These are phyloP conservation scores for Mrakia gelida DNA, from an alignment of 768 basidiomycete genomes.

Conservation along the genomic window DNA sequence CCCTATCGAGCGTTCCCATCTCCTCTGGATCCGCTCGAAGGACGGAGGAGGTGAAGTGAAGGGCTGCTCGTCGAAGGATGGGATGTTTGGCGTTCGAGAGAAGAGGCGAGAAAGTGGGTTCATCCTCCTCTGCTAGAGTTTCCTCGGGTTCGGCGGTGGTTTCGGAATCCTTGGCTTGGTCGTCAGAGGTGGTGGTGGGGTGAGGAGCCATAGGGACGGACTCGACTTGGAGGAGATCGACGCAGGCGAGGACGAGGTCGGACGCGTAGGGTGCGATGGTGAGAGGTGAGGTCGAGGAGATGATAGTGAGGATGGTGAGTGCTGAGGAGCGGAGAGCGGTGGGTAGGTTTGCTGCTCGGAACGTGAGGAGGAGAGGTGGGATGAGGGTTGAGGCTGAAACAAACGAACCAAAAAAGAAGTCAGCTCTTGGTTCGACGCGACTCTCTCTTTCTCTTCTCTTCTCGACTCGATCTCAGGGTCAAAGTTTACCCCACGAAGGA, in stretches of 20 bases:
- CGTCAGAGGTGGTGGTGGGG: background rate
- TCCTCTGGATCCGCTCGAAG: constrained; percentile 56
- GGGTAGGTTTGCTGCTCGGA: constrained; percentile 61
- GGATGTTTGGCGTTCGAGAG: constrained; percentile 65
- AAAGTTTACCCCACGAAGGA: no score
- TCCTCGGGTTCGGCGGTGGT: constrained; percentile 32
- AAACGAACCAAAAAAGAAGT: background rate
- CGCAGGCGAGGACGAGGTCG: constrained; percentile 62
- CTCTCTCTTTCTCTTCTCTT: background rate
- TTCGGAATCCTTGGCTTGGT: background rate
- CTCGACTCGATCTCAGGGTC: background rate
- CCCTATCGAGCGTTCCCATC: constrained; percentile 62
- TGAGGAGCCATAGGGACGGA: constrained; percentile 35
- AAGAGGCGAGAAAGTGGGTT: background rate
- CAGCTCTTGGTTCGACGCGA: background rate
- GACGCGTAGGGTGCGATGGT: constrained; percentile 61
- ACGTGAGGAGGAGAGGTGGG: constrained; percentile 62
- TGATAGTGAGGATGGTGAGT: constrained; percentile 67
- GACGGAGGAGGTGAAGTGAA: constrained; percentile 73
- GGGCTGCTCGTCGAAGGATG: constrained; percentile 72
- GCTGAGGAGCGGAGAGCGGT: constrained; percentile 67
- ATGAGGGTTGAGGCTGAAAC: constrained; percentile 48
- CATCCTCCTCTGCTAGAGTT: constrained; percentile 25
- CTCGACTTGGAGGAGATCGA: constrained; percentile 62
- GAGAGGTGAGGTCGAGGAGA: constrained; percentile 60